A percentile compares a stretch with the other conserved stretches of the same genome.
Conservation (phyloP, 2,329 filamentous ascomycete genomes). For the Sordariomycetes sp. region DNA sequence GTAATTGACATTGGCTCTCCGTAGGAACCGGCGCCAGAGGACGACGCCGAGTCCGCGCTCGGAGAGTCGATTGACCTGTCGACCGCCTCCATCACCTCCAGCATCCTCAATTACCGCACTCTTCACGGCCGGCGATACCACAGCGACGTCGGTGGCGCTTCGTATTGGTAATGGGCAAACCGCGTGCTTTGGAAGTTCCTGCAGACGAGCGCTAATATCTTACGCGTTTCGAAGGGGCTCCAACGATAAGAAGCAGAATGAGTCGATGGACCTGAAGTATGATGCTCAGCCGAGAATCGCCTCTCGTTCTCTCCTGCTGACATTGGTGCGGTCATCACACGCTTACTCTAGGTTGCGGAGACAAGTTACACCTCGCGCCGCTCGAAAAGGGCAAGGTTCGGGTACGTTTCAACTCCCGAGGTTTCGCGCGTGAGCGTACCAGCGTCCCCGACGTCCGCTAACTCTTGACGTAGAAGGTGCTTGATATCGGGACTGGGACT, state of each 20-base stretch:
- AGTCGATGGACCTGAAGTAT: conserved; percentile 12
- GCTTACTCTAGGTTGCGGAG: conserved; percentile 11
- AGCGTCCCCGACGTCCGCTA: not conserved
- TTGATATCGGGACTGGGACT: conserved; percentile 11
- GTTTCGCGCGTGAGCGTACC: conserved; percentile 4
- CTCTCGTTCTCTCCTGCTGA: not conserved
- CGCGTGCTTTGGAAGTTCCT: too few species aligned
- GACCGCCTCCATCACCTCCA: conserved; percentile 18
- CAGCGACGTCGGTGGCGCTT: conserved; percentile 13
- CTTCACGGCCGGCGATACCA: conserved; percentile 20
- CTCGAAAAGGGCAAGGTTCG: conserved; percentile 6
- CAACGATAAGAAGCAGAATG: conserved; percentile 8
- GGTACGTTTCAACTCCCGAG: not conserved
- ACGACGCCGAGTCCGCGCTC: not conserved
- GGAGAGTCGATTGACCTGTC: conserved; percentile 2
- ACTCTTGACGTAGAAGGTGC: conserved; percentile 7
- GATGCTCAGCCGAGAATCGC: not conserved
- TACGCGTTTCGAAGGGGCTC: conserved; percentile 3
- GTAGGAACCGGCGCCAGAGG: too few species aligned
- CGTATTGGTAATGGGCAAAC: conserved; percentile 15
- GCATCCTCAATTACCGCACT: conserved; percentile 18
- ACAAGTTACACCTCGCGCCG: conserved; percentile 14
- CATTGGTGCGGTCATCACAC: conserved; percentile 10
- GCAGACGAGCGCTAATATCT: not conserved
- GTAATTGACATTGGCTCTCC: too few species aligned